Base-by-base conservation (phyloP, 208 protist genomes). In the Trypanosoma conorhini region DNA sequence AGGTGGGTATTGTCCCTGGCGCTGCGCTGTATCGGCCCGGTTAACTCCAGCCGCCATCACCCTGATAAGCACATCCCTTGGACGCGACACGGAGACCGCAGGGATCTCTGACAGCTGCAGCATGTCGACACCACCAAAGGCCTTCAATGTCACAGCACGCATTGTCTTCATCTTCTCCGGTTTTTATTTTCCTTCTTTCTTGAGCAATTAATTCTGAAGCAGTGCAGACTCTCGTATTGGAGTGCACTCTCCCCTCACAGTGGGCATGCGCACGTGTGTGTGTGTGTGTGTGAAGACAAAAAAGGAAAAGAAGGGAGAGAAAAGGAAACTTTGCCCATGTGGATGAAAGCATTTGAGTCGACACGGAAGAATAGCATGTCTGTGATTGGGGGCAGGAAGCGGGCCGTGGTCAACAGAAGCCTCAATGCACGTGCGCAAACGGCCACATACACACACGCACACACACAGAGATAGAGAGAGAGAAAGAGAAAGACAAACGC, bases 31-130 rank as follows among this genome's bases (percentile, higher is more conserved):
- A 74, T 98, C 93, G 5, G 82, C 94, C 40, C 90, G 75, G 76
- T 98, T 98, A 24, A 98, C 70, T 33, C 88, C 96, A 54, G 91
- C 90, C 3, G 91, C 88, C 70, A 86, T 86, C 24, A 97, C 88
- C 59, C 84, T 87, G 44, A 98, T 92, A 57, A 97, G 87, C 12
- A 97, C 72, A 48, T 92, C 85, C 24, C 52, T 76, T 15, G 74
- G 67, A 46, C 66, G 62, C 0, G 73, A 62, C 24, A 95, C 33
- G 9, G 60, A 63, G 5, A 69, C 74, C 30, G 71, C 78, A 21
- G 86, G 77, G 19, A 95, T 65, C 44, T 73, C 72, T 15, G 80
- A 86, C 51, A 92, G 22, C 55, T 87, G 76, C 15, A 95, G 62
- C 74, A 91, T 81, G 66, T 86, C 75, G 28, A 68, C 61, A 51